A percentile compares a stretch with the other conserved stretches of the same genome.
Evolutionary conservation across 345 rosid species (phyloP).

Genomic region (Punica granatum): DNA sequence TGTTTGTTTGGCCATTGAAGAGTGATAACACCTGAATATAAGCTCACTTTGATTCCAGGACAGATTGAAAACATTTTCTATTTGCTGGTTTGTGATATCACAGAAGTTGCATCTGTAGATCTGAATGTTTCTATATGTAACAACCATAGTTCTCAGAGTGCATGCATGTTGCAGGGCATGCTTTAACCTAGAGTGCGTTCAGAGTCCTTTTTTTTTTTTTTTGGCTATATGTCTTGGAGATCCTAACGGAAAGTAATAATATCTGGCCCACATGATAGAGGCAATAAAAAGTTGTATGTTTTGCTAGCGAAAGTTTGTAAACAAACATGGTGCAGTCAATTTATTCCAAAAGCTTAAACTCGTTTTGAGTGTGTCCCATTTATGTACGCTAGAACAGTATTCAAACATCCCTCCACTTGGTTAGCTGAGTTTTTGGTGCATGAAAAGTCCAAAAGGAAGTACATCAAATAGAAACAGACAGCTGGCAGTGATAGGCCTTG

Average conservation of each 20-base stretch:
- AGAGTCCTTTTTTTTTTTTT: no score
- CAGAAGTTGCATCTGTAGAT: no score
- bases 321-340: background rate
- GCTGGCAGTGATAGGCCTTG: no score
- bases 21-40: background rate
- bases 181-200: no score
- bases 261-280: background rate
- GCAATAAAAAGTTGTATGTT: background rate
- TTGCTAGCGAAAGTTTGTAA: background rate
- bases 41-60: background rate
- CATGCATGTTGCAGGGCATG: no score
- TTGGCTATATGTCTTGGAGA: no score
- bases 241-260: background rate
- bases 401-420: no score
- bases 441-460: background rate
- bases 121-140: no score
- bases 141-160: no score
- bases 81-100: background rate
- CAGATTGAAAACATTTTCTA: background rate
- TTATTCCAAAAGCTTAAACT: slow-evolving; percentile 1
- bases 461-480: background rate
- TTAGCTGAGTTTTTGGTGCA: no score
- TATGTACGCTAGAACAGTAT: background rate
- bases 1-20: background rate
- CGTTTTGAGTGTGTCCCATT: background rate